Evolutionary conservation across 805 yeast species (phyloP).

Genomic region (Torulaspora microellipsoides): DNA sequence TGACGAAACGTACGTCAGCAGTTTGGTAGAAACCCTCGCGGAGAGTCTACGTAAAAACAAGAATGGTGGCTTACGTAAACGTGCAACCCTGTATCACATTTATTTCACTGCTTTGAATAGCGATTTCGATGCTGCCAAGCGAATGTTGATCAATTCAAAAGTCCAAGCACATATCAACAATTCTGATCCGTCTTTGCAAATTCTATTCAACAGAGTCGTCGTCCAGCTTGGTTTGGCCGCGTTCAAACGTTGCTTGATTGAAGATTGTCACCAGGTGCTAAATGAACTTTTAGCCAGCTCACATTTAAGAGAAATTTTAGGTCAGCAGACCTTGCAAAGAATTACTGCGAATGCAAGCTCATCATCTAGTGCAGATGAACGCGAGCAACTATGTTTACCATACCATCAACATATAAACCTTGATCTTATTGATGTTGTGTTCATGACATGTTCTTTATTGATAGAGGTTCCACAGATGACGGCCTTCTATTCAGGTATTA

Average conservation of each 20-base stretch:
- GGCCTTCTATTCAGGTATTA: slow-evolving; percentile 53
- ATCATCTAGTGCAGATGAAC: slow-evolving; percentile 28
- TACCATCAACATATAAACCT: slow-evolving; percentile 97
- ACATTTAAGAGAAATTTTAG: slow-evolving; percentile 85
- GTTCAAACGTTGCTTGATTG: slow-evolving; percentile 80
- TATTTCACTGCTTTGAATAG: slow-evolving; percentile 90
- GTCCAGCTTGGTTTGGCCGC: slow-evolving; percentile 96
- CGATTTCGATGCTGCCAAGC: slow-evolving; percentile 79
- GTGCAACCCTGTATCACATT: slow-evolving; percentile 78
- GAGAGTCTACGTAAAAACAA: slow-evolving; percentile 61
- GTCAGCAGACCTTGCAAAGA: slow-evolving; percentile 79
- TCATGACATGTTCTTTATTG: slow-evolving; percentile 82
- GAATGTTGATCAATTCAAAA: slow-evolving; percentile 81
- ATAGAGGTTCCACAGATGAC: slow-evolving; percentile 91
- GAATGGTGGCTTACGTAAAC: slow-evolving; percentile 66
- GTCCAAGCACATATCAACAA: slow-evolving; percentile 76
- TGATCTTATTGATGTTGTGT: slow-evolving; percentile 90
- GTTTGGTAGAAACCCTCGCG: slow-evolving; percentile 61
- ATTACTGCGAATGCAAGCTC: slow-evolving; percentile 45
- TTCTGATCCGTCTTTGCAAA: slow-evolving; percentile 83
- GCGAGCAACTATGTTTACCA: slow-evolving; percentile 75
- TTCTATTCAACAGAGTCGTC: slow-evolving; percentile 88
- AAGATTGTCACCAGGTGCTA: slow-evolving; percentile 80
- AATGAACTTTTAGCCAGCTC: slow-evolving; percentile 84
- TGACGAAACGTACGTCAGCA: slow-evolving; percentile 42